Evolutionary conservation across 2,329 filamentous ascomycete species (phyloP).

Genomic region (Remersonia thermophila): DNA sequence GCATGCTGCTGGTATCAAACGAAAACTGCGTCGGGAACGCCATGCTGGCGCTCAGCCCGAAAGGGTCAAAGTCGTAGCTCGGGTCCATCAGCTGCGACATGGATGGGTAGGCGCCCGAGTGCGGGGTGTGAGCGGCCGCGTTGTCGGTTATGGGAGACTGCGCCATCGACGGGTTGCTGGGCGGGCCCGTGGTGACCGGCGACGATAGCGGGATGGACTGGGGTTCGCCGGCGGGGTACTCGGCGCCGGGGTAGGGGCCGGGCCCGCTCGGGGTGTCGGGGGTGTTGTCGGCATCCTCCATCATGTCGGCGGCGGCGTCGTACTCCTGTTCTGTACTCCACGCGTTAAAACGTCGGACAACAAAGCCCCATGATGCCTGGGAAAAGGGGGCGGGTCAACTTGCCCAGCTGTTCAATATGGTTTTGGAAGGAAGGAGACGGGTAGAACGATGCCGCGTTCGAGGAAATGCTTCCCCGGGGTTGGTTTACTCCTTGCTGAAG

Average conservation of each 20-base stretch:
- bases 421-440: conserved; percentile 74
- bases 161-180: conserved; percentile 26
- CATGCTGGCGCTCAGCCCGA: conserved; percentile 88
- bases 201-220: conserved; percentile 31
- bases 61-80: conserved; percentile 84
- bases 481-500: conserved; percentile 19
- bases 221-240: conserved; percentile 32
- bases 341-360: conserved; percentile 55
- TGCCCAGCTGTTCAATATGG: conserved; percentile 92
- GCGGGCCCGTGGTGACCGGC: conserved; percentile 23
- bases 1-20: conserved; percentile 51
- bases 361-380: conserved; percentile 41
- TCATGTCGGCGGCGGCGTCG: conserved; percentile 77
- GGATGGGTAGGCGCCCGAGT: conserved; percentile 54
- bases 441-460: conserved; percentile 51
- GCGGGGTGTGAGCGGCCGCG: conserved; percentile 32
- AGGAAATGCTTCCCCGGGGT: conserved; percentile 23
- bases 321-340: conserved; percentile 85
- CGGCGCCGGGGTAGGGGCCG: conserved; percentile 49
- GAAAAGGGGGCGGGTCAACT: conserved; percentile 44
- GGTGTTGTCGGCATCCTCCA: conserved; percentile 62
- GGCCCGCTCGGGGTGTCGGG: conserved; percentile 51
- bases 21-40: conserved; percentile 79
- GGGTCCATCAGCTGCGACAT: conserved; percentile 59
- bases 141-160: conserved; percentile 18